phyloP scores from a whole-genome alignment of 768 basidiomycete genomes.

The Termitomyces sp. region DNA sequence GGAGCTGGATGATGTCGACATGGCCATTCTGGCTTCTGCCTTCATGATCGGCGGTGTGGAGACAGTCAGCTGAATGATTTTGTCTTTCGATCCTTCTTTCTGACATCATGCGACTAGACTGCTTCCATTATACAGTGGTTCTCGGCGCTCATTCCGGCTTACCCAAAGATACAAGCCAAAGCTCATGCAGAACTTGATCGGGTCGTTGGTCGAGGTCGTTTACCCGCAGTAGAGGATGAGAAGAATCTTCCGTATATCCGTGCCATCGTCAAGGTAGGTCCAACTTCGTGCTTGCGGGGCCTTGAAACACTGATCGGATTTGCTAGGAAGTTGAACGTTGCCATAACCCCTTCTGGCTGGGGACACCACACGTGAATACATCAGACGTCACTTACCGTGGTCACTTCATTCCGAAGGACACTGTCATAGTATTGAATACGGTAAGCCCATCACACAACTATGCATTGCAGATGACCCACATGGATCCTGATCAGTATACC shows the following conservation, averaged over 20 bases:
- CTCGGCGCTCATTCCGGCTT: constrained; percentile 27
- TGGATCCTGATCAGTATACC: constrained; percentile 23
- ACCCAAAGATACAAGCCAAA: constrained; percentile 22
- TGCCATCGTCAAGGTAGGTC: constrained; percentile 24
- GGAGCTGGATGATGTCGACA: constrained; percentile 31
- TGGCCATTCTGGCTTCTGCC: constrained; percentile 32
- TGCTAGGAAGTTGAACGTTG: constrained; percentile 31
- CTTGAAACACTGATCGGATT: constrained; percentile 14
- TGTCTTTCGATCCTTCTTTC: not conserved
- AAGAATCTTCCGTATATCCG: constrained; percentile 29
- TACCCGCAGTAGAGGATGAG: constrained; percentile 26
- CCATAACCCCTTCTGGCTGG: constrained; percentile 33
- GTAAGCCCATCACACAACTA: constrained; percentile 13
- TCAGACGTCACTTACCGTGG: constrained; percentile 37
- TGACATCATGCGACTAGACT: constrained; percentile 19
- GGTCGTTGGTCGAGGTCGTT: constrained; percentile 23
- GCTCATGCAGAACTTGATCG: constrained; percentile 26
- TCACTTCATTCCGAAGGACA: constrained; percentile 34
- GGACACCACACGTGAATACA: constrained; percentile 32
- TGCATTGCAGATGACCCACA: constrained; percentile 11
- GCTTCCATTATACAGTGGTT: constrained; percentile 34
- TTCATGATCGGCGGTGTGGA: constrained; percentile 44
- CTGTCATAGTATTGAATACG: constrained; percentile 34
- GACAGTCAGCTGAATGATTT: constrained; percentile 23
- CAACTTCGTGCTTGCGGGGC: constrained; percentile 3